Evolutionary conservation across 345 rosid genomes (phyloP).

Genomic region (Eutrema heterophyllum): DNA sequence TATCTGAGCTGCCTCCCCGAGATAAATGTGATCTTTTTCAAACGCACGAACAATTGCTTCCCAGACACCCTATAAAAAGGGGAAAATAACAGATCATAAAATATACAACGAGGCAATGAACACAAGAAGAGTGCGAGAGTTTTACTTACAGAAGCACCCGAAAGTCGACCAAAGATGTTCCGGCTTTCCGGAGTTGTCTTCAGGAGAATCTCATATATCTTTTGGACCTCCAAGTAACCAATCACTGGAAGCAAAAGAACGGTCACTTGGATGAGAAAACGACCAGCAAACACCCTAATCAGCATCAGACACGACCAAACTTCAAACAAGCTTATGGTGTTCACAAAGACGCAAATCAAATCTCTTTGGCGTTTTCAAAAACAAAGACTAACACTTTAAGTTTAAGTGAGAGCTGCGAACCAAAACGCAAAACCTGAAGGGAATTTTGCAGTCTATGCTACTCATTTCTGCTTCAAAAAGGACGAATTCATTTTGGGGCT

Average conservation of each 20-base stretch:
- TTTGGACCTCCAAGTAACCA: conserved; percentile 78
- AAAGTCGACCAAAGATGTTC: conserved; percentile 87
- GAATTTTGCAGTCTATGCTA: neutral
- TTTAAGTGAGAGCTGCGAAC: neutral
- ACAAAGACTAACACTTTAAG: neutral
- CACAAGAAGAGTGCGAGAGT: neutral
- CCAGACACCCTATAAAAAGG: conserved; percentile 66
- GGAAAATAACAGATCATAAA: neutral
- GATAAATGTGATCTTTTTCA: conserved; percentile 84
- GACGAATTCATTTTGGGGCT: neutral
- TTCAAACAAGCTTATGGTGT: neutral
- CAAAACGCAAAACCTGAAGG: neutral
- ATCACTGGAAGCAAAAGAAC: conserved; percentile 44
- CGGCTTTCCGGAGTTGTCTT: conserved; percentile 76
- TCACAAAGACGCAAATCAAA: neutral
- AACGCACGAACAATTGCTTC: conserved; percentile 73
- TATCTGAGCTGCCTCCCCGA: conserved; percentile 94
- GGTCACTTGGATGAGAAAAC: conserved; percentile 2
- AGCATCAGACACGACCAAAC: neutral
- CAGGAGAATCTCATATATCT: conserved; percentile 66
- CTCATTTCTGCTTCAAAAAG: neutral
- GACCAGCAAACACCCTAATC: neutral
- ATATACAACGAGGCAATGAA: neutral
- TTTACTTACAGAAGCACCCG: conserved; percentile 84
- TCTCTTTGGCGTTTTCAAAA: neutral